These are phyloP conservation scores for Leccinum rimulosum DNA, from an alignment of 768 basidiomycete species.

Conservation along the genomic window DNA sequence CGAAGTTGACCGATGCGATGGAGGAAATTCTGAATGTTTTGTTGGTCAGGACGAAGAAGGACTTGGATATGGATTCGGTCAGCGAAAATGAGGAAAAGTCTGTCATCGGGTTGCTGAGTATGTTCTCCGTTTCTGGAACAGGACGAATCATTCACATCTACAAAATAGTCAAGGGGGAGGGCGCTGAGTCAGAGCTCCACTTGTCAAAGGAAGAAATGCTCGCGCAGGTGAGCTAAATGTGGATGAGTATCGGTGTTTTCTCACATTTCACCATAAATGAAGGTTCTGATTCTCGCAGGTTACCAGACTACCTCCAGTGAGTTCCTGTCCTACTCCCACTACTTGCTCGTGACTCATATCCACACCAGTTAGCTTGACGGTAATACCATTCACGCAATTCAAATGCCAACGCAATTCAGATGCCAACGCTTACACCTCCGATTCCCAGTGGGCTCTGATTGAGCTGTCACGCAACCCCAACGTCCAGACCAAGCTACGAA, in stretches of 20 bases:
- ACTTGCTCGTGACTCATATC: neutral
- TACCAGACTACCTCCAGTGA: neutral
- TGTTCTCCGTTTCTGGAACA: neutral
- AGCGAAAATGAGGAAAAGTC: neutral
- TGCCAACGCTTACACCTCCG: neutral
- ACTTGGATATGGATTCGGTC: neutral
- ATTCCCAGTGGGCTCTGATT: neutral
- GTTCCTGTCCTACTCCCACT: neutral
- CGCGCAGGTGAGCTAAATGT: too few relatives aligned
- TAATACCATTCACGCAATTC: neutral
- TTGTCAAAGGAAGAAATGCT: too few relatives aligned
- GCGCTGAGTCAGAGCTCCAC: too few relatives aligned
- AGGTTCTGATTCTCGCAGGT: neutral
- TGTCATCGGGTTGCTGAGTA: neutral
- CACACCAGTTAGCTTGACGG: neutral
- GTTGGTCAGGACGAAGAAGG: neutral
- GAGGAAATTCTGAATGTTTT: neutral
- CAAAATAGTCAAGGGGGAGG: too few relatives aligned
- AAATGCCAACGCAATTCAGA: neutral
- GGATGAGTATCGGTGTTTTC: too few relatives aligned
- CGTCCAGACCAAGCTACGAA: neutral
- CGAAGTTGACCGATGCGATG: neutral
- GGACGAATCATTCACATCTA: too few relatives aligned
- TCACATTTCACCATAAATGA: neutral
- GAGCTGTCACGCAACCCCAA: neutral